Base-by-base conservation (phyloP, 2,329 filamentous ascomycete genomes). In the Fusarium drepaniforme region DNA sequence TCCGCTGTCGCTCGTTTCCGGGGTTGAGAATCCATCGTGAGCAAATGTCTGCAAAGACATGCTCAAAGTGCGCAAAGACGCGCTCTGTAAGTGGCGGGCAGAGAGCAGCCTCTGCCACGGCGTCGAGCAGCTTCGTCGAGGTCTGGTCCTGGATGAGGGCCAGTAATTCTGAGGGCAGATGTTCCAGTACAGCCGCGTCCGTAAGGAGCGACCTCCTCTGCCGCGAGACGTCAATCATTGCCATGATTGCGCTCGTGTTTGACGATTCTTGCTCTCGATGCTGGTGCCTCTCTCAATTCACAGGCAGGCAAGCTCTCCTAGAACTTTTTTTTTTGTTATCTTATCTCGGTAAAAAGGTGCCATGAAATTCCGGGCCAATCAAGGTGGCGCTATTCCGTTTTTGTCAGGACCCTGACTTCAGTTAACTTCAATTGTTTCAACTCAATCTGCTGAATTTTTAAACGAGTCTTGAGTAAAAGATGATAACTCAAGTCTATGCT, bases 1-100 rank as follows among this genome's bases (percentile, higher is more conserved):
- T 77, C 82, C 83, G 77, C 83, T 83, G 76, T 78, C 82, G 65
- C 73, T 82, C 80, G 49, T 81, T 83, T 33, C 83, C 82, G 33
- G 85, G 78, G 81, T 85, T 82, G 79, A 87, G 86, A 53, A 93
- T 86, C 95, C 95, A 97, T 86, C 93, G 88, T 72, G 95, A 93
- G 83, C 93, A 94, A 60, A 97, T 87, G 83, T 98, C 96, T 77
- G 94, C 90, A 79, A 97, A 94, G 46, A 96, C 85, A 72, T 89
- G 86, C 81, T 94, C 91, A 82, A 96, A 95, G 79, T 93, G 89
- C 75, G 90, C 86, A 80, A 97, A 95, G 80, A 98, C 86, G 67
- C 87, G 86, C 80, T 94, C 91, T 78, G 94, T 96, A 82, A 91
- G 89, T 84, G 87, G 86, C 77, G 93, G 88, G 78, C 91, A 88